Conservation (phyloP, 345 rosid genomes). For the Bruguiera sexangula region DNA sequence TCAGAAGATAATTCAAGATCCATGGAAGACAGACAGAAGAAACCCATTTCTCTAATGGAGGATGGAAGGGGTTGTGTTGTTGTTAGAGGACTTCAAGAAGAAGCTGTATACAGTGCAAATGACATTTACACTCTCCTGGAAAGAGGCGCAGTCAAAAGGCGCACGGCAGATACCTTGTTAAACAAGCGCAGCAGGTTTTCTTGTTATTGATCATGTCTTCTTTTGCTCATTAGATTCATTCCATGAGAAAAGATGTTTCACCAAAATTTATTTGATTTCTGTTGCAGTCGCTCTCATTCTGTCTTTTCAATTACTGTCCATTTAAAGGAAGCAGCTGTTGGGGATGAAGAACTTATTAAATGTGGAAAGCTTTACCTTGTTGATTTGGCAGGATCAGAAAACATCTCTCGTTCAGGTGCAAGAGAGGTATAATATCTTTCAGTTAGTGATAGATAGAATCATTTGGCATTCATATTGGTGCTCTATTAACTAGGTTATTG, state of each 20-base stretch:
- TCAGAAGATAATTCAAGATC: slow-evolving; percentile 60
- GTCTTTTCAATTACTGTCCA: slow-evolving; percentile 78
- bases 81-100: slow-evolving; percentile 90
- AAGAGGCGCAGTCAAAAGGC: slow-evolving; percentile 76
- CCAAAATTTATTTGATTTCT: slow-evolving; percentile 14
- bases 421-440: slow-evolving; percentile 46
- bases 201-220: not conserved
- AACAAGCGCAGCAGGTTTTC: slow-evolving; percentile 83
- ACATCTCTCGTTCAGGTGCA: slow-evolving; percentile 83
- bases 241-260: not conserved
- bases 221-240: slow-evolving; percentile 1
- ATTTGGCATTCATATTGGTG: too few species aligned
- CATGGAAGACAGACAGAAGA: slow-evolving; percentile 70
- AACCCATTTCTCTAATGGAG: slow-evolving; percentile 82
- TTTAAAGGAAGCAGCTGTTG: slow-evolving; percentile 73
- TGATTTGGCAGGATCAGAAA: slow-evolving; percentile 98
- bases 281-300: slow-evolving; percentile 86
- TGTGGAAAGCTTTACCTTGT: slow-evolving; percentile 98
- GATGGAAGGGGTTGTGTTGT: slow-evolving; percentile 91
- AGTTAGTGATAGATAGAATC: too few species aligned
- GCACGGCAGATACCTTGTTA: slow-evolving; percentile 83
- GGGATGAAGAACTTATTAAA: slow-evolving; percentile 86
- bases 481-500: too few species aligned
- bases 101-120: slow-evolving; percentile 82
- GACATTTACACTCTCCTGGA: slow-evolving; percentile 82